phyloP scores from a whole-genome alignment of 768 basidiomycete genomes.

The Auricularia sp. region DNA sequence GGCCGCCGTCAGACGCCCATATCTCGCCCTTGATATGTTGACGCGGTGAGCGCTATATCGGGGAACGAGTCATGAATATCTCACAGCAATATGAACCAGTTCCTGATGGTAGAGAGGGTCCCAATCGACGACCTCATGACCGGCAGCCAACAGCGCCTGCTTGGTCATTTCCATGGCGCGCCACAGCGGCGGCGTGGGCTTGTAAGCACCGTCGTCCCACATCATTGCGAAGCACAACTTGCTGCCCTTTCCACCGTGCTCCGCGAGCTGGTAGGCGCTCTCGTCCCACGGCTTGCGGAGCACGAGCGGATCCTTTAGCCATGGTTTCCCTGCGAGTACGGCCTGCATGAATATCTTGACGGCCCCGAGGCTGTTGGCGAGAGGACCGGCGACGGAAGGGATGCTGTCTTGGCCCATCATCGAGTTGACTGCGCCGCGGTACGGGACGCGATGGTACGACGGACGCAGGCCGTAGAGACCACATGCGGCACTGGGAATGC shows the following conservation, averaged over 20 bases:
- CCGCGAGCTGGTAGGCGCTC: conserved; percentile 43
- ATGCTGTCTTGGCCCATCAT: conserved; percentile 64
- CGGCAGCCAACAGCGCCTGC: conserved; percentile 45
- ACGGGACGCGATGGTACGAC: conserved; percentile 61
- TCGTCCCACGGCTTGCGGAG: conserved; percentile 52
- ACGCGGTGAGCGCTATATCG: background rate
- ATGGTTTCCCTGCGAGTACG: conserved; percentile 49
- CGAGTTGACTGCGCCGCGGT: conserved; percentile 50
- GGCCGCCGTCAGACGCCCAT: conserved; percentile 35
- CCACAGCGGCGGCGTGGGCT: conserved; percentile 54
- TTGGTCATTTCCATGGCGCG: conserved; percentile 50
- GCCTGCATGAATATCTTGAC: conserved; percentile 57
- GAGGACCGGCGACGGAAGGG: conserved; percentile 64
- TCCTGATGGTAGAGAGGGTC: background rate
- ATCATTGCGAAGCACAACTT: conserved; percentile 48
- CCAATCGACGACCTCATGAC: conserved; percentile 29
- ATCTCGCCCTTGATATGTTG: conserved; percentile 25
- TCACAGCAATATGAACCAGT: background rate
- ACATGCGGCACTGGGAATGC: conserved; percentile 60
- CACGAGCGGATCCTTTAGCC: conserved; percentile 54
- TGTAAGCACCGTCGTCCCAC: conserved; percentile 52
- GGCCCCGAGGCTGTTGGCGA: conserved; percentile 45
- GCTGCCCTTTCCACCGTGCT: conserved; percentile 40
- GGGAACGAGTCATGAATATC: background rate
- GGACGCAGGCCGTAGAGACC: conserved; percentile 66